Evolutionary conservation across 148 eudicot genomes (phyloP).

Genomic region (Spergularia bocconei): DNA sequence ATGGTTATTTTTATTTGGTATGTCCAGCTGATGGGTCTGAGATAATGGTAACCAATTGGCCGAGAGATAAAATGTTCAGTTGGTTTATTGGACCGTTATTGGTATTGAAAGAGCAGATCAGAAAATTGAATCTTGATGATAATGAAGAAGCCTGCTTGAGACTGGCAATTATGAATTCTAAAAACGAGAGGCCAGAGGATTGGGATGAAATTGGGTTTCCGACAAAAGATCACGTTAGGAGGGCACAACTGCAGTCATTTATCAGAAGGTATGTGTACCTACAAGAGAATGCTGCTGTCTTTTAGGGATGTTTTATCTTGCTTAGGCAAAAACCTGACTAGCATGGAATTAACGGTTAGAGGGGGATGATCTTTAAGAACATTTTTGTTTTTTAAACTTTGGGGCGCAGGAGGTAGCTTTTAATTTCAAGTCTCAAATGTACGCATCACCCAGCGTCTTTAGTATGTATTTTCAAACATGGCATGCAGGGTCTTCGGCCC

Average conservation of each 20-base stretch:
- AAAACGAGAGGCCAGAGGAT: conserved; percentile 64
- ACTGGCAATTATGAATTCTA: conserved; percentile 48
- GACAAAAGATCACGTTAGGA: conserved; percentile 57
- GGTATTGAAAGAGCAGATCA: conserved; percentile 80
- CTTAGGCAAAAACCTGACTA: neutral
- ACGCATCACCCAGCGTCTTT: too few species aligned
- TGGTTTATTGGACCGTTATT: conserved; percentile 77
- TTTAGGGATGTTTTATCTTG: neutral
- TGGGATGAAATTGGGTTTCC: conserved; percentile 79
- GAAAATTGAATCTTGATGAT: conserved; percentile 44
- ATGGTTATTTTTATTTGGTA: neutral
- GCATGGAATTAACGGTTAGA: too few species aligned
- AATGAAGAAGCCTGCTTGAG: conserved; percentile 60
- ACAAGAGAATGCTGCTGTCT: neutral
- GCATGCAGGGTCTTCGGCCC: too few species aligned
- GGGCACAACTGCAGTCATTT: conserved; percentile 79
- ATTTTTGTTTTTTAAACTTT: too few species aligned
- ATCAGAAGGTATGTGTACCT: conserved; percentile 53
- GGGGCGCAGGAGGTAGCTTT: too few species aligned
- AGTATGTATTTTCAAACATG: too few species aligned
- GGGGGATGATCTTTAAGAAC: too few species aligned
- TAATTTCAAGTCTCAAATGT: too few species aligned
- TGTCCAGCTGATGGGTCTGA: conserved; percentile 60
- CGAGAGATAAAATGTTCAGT: conserved; percentile 65
- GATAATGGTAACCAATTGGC: conserved; percentile 53